Evolutionary conservation across 768 basidiomycete species (phyloP), one percentile per base, ranked within the genome.

Genomic region (Pleurotus platypus): DNA sequence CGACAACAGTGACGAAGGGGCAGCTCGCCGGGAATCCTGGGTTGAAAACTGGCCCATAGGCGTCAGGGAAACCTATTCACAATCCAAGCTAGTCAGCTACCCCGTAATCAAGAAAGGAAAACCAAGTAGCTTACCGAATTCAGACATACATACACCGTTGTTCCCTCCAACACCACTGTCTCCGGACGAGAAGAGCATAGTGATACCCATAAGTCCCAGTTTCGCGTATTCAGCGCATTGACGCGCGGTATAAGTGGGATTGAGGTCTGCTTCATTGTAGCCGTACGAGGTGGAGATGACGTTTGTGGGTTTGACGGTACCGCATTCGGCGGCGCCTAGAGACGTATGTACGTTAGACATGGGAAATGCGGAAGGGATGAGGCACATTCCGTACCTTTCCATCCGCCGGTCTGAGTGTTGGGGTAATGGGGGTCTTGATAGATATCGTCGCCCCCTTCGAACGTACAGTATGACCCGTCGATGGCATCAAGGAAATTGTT

Each of bases 131-230:
- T 37, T 60, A 62, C 83, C 80, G 47, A 77, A 65, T 48, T 82
- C 78, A 18, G 79, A 72, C n/a, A 75, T 63, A 56, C 76, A 75
- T 2, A 68, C 49, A 4, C 66, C 70, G 16, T 65, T 58, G 59
- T 73, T 70, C 18, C 74, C 75, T 45, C 68, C 71, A 22, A 85
- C 85, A 18, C 86, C 86, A 5, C 68, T 64, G 51, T 89, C 86
- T 9, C 87, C 86, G 37, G 82, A 82, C 38, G 78, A 74, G 68
- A 85, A 84, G 27, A 83, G 63, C 4, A 89, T 57, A 4, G 83
- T 81, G 15, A 82, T 74, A 12, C 87, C 87, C 54, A 86, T 78
- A 20, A 80, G 70, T 18, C 85, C 85, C 38, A 89, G 80, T 65
- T 78, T 75, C 0, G 80, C 84, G 58, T 75, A 76, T 60, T 80